Conservation (phyloP, 345 rosid genomes). For the Dipteronia sinensis region DNA sequence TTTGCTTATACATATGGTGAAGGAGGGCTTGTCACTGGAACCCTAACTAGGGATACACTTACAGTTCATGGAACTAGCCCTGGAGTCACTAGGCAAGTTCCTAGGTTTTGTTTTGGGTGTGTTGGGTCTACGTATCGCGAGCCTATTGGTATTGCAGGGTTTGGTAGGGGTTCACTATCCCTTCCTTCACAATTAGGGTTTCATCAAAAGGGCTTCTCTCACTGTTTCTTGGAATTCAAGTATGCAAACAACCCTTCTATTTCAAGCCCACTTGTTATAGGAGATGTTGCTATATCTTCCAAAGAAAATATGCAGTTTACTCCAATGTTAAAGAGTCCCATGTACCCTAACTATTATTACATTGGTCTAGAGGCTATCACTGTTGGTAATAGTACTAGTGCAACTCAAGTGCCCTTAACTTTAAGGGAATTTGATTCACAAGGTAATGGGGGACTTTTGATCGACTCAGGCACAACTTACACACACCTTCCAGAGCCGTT, state of each 20-base stretch:
- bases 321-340: constrained; percentile 60
- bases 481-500: constrained; percentile 75
- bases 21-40: constrained; percentile 62
- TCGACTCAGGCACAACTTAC: constrained; percentile 88
- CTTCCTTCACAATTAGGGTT: constrained; percentile 79
- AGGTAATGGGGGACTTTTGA: constrained; percentile 82
- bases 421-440: constrained; percentile 66
- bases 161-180: constrained; percentile 80
- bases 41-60: constrained; percentile 64
- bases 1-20: constrained; percentile 87
- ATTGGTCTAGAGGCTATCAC: constrained; percentile 67
- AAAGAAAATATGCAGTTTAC: constrained; percentile 60
- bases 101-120: constrained; percentile 71
- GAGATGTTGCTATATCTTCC: constrained; percentile 54
- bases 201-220: constrained; percentile 71
- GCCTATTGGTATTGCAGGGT: constrained; percentile 84
- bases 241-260: constrained; percentile 72
- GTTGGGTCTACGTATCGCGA: constrained; percentile 67
- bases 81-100: constrained; percentile 39
- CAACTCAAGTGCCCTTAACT: constrained; percentile 45
- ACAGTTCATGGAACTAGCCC: constrained; percentile 45
- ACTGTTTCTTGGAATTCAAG: constrained; percentile 83
- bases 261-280: constrained; percentile 71
- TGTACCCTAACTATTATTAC: constrained; percentile 75
- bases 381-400: constrained; percentile 40